Percentiles rank a stretch among this genome's conserved stretches.
These are phyloP conservation scores for Trametes elegans DNA, from an alignment of 768 basidiomycete species.

Conservation along the genomic window DNA sequence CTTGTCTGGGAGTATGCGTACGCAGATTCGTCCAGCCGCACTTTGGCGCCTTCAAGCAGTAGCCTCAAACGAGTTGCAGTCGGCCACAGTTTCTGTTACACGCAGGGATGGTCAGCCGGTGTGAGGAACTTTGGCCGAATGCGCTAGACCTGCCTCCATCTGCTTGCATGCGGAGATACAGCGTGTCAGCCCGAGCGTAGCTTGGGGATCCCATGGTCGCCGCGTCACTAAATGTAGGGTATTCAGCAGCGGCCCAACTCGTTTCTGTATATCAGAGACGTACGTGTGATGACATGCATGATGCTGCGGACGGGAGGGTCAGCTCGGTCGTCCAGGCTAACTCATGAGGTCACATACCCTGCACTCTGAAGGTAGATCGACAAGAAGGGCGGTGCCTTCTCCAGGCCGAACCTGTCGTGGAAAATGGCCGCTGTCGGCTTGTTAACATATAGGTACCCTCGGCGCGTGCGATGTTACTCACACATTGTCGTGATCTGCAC, in stretches of 20 bases:
- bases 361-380: slow-evolving; percentile 69
- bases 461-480: slow-evolving; percentile 27
- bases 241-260: slow-evolving; percentile 19
- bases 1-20: neutral
- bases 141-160: slow-evolving; percentile 53
- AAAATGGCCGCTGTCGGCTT: slow-evolving; percentile 50
- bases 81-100: slow-evolving; percentile 61
- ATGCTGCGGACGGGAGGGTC: slow-evolving; percentile 49
- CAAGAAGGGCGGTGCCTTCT: slow-evolving; percentile 60
- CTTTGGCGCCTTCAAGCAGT: slow-evolving; percentile 63
- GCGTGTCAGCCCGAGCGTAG: slow-evolving; percentile 62
- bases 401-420: slow-evolving; percentile 59
- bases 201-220: slow-evolving; percentile 69
- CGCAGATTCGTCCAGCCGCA: slow-evolving; percentile 41
- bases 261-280: slow-evolving; percentile 25
- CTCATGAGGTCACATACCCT: slow-evolving; percentile 54
- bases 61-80: slow-evolving; percentile 66
- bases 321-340: too few species aligned
- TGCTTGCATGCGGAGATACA: slow-evolving; percentile 61
- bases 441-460: neutral
- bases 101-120: neutral
- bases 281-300: slow-evolving; percentile 77
- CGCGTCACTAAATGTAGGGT: slow-evolving; percentile 52
- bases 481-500: slow-evolving; percentile 66
- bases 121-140: too few species aligned